phyloP scores from a whole-genome alignment of 768 basidiomycete genomes.

The Lactarius pseudohatsudake region DNA sequence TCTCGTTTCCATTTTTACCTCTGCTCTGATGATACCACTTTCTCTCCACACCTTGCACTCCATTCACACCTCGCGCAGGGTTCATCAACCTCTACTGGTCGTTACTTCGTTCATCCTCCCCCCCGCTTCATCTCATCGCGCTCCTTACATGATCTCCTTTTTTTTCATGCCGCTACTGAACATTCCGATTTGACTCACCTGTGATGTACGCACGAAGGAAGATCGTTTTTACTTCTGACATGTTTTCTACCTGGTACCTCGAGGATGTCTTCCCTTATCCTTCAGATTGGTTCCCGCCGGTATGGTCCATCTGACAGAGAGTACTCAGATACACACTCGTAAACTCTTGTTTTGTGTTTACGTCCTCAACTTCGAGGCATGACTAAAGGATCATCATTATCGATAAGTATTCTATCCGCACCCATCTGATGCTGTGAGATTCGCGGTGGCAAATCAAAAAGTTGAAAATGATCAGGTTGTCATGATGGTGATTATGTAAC shows the following conservation, averaged over 20 bases:
- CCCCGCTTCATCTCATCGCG: slow-evolving; percentile 28
- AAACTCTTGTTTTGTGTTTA: slow-evolving; percentile 15
- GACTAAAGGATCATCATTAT: slow-evolving; percentile 27
- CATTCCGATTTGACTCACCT: slow-evolving; percentile 31
- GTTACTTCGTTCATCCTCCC: not conserved
- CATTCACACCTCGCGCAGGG: slow-evolving; percentile 28
- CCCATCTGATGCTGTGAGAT: not conserved
- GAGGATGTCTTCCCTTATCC: slow-evolving; percentile 16
- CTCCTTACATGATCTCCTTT: slow-evolving; percentile 29
- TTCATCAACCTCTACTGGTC: slow-evolving; percentile 18
- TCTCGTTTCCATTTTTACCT: slow-evolving; percentile 55
- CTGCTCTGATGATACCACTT: slow-evolving; percentile 76
- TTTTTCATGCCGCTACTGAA: slow-evolving; percentile 30
- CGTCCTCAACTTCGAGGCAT: slow-evolving; percentile 13
- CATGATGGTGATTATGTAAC: slow-evolving; percentile 18
- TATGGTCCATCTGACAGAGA: slow-evolving; percentile 18
- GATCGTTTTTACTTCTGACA: slow-evolving; percentile 28
- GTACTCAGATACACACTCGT: slow-evolving; percentile 21
- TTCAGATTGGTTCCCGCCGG: slow-evolving; percentile 16
- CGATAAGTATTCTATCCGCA: slow-evolving; percentile 26
- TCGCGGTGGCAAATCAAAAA: not conserved
- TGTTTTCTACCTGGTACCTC: slow-evolving; percentile 22
- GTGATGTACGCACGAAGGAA: slow-evolving; percentile 32
- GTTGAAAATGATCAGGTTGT: not conserved
- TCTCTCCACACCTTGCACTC: slow-evolving; percentile 38